Conservation (phyloP, 2,329 filamentous ascomycete genomes). For the Sclerotiophoma versabilis region DNA sequence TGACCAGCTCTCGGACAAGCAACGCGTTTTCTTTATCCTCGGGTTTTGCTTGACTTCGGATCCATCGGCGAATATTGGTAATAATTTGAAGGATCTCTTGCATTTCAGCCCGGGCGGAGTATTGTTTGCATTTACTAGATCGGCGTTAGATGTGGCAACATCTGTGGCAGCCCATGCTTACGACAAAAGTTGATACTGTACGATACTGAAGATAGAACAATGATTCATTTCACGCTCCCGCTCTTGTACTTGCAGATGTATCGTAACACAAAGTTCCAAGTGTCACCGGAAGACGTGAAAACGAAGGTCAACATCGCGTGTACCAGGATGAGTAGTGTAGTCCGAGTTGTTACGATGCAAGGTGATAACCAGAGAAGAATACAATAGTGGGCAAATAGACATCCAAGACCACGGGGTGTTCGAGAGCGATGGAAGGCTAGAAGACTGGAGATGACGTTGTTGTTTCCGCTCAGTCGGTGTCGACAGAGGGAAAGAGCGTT, state of each 20-base stretch:
- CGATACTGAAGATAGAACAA: slow-evolving; percentile 13
- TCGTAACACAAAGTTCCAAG: neutral
- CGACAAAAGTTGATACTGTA: slow-evolving; percentile 15
- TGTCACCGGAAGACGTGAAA: too few relatives aligned
- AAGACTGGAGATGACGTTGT: neutral
- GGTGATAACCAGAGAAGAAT: too few relatives aligned
- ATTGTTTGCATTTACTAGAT: slow-evolving; percentile 31
- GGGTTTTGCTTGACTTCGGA: slow-evolving; percentile 14
- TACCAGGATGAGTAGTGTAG: too few relatives aligned
- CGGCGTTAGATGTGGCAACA: slow-evolving; percentile 20
- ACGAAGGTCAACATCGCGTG: too few relatives aligned
- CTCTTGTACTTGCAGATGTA: too few relatives aligned
- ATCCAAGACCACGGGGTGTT: too few relatives aligned
- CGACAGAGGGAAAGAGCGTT: neutral
- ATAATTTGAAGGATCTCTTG: slow-evolving; percentile 13
- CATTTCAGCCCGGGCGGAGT: slow-evolving; percentile 23
- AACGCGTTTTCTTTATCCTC: slow-evolving; percentile 1
- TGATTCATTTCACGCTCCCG: slow-evolving; percentile 5
- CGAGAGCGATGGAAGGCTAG: too few relatives aligned
- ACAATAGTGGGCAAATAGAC: too few relatives aligned
- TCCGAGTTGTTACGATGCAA: too few relatives aligned
- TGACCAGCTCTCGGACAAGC: neutral
- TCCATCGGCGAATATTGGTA: slow-evolving; percentile 16
- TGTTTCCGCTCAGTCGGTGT: neutral
- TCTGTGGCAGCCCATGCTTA: slow-evolving; percentile 1